Conservation (phyloP, 352 stramenopile species). For the Hyaloperonospora brassicae region DNA sequence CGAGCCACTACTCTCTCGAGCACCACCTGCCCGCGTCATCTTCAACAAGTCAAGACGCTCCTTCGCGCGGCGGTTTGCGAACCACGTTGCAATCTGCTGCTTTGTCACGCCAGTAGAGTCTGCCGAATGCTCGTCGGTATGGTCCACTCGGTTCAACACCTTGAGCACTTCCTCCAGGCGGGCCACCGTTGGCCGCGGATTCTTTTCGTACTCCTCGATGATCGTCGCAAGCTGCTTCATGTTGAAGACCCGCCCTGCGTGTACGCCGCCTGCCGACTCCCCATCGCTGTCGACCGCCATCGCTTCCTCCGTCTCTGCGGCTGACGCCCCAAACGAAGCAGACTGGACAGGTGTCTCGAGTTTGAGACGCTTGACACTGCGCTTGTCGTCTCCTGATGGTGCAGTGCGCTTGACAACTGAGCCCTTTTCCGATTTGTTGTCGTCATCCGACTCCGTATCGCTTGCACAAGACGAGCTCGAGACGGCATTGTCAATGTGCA, state of each 20-base stretch:
- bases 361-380: constrained; percentile 25
- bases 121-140: constrained; percentile 47
- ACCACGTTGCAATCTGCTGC: constrained; percentile 80
- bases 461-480: constrained; percentile 49
- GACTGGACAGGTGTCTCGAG: constrained; percentile 14
- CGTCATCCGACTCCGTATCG: constrained; percentile 63
- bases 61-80: constrained; percentile 73
- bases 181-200: constrained; percentile 46
- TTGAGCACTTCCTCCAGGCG: constrained; percentile 65
- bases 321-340: not conserved
- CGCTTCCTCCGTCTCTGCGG: constrained; percentile 11
- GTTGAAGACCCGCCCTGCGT: constrained; percentile 72
- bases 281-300: constrained; percentile 18
- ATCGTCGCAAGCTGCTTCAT: constrained; percentile 80
- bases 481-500: constrained; percentile 32
- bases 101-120: constrained; percentile 53
- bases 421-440: constrained; percentile 35
- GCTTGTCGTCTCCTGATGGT: constrained; percentile 17
- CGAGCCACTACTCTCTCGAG: constrained; percentile 23
- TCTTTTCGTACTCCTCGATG: constrained; percentile 83
- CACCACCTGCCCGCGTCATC: constrained; percentile 32
- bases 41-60: constrained; percentile 74
- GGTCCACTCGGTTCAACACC: constrained; percentile 64
- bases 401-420: constrained; percentile 27
- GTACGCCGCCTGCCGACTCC: constrained; percentile 18